Conservation (phyloP, 352 stramenopile species). For the Phytophthora brassicae region DNA sequence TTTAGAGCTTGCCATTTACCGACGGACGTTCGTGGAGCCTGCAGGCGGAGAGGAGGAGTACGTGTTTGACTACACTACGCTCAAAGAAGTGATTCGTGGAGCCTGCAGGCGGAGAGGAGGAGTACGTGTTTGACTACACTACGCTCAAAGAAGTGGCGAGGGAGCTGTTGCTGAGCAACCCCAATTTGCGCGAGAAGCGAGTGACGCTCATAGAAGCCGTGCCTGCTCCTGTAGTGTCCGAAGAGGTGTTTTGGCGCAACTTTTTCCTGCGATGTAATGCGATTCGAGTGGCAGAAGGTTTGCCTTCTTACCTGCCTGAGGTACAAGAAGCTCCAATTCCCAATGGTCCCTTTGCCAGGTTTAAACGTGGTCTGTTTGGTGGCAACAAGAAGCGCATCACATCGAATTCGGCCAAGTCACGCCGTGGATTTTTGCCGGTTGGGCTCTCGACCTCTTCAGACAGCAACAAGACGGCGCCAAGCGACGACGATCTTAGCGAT, state of each 20-base stretch:
- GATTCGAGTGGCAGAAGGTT: constrained; percentile 34
- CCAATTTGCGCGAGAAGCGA: constrained; percentile 66
- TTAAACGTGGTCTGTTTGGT: constrained; percentile 47
- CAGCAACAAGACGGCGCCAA: constrained; percentile 26
- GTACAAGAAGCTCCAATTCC: constrained; percentile 20
- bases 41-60: constrained; percentile 64
- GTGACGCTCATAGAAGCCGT: constrained; percentile 40
- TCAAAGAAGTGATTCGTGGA: constrained; percentile 55
- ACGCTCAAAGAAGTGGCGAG: constrained; percentile 48
- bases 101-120: constrained; percentile 56
- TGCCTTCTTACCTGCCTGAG: constrained; percentile 57
- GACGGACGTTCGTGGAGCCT: constrained; percentile 61
- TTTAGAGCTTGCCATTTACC: constrained; percentile 62
- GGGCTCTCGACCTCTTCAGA: constrained; percentile 30
- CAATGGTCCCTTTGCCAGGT: constrained; percentile 45
- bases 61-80: constrained; percentile 54
- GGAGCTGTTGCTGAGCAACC: constrained; percentile 55
- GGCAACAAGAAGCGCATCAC: constrained; percentile 45
- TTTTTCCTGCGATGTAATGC: constrained; percentile 75
- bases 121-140: constrained; percentile 62
- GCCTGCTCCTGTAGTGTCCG: constrained; percentile 39
- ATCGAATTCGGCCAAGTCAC: constrained; percentile 36
- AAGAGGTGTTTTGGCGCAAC: constrained; percentile 70
- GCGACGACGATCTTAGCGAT: constrained; percentile 51
- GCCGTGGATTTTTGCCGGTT: constrained; percentile 35